Conservation (phyloP, 2,329 filamentous ascomycete species). For the Ilyonectria robusta region DNA sequence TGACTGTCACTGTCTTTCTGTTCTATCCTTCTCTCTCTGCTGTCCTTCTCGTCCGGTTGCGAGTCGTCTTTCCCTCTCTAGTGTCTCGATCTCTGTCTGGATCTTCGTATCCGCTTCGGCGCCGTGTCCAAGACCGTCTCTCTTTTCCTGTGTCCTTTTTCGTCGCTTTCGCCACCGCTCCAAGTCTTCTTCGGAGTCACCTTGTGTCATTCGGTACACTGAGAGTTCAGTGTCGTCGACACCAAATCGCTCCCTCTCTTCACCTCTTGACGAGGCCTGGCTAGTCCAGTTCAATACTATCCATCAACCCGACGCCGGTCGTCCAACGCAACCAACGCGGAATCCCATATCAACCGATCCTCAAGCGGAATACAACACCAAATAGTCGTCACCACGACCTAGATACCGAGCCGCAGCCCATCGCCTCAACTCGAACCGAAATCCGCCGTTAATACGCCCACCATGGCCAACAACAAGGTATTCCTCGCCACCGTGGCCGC, state of each 20-base stretch:
- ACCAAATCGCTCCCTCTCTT: slow-evolving; percentile 30
- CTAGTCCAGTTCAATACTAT: slow-evolving; percentile 30
- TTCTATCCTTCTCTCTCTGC: neutral
- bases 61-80: slow-evolving; percentile 21
- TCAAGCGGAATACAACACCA: slow-evolving; percentile 13
- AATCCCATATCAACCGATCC: slow-evolving; percentile 13
- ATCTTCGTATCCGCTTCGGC: slow-evolving; percentile 13
- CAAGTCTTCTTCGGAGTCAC: neutral
- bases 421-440: neutral
- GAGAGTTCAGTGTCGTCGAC: slow-evolving; percentile 36
- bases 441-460: slow-evolving; percentile 25
- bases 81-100: neutral
- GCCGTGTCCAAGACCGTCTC: slow-evolving; percentile 6
- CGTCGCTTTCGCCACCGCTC: neutral
- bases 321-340: slow-evolving; percentile 36
- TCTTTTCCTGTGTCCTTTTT: slow-evolving; percentile 9
- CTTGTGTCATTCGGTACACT: neutral
- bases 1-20: slow-evolving; percentile 2
- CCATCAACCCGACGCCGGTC: slow-evolving; percentile 42
- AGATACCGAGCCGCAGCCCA: neutral
- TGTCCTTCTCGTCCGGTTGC: slow-evolving; percentile 23
- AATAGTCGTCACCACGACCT: slow-evolving; percentile 1
- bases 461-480: slow-evolving; percentile 71
- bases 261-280: slow-evolving; percentile 44
- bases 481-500: slow-evolving; percentile 63